Evolutionary conservation across 1,139 yeast species (phyloP).

Genomic region (Debaryomycetaceae sp.): DNA sequence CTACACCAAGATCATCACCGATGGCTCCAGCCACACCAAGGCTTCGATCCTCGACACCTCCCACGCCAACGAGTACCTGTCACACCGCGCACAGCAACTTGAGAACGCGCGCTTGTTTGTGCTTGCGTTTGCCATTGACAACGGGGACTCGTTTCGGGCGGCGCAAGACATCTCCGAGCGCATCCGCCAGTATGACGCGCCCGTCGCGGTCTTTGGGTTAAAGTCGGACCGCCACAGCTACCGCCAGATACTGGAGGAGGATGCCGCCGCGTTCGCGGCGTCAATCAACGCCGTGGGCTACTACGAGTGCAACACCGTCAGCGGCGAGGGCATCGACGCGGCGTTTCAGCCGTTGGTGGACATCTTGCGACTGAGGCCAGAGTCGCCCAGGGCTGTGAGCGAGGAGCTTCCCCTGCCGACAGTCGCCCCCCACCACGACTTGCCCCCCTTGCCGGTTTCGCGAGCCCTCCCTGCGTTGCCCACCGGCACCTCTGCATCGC

Average conservation of each 20-base stretch:
- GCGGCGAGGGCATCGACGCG: conserved; percentile 20
- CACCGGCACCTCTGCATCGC: not conserved
- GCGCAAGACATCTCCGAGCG: conserved; percentile 25
- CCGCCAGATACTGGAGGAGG: conserved; percentile 25
- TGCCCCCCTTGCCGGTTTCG: no score
- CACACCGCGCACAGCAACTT: conserved; percentile 25
- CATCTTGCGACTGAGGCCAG: no score
- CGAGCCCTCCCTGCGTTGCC: not conserved
- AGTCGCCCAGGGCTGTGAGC: no score
- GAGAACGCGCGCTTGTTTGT: conserved; percentile 27
- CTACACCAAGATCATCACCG: conserved; percentile 19
- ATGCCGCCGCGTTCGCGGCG: conserved; percentile 26
- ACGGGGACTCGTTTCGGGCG: conserved; percentile 23
- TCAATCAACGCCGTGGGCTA: conserved; percentile 25
- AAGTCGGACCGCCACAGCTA: conserved; percentile 24
- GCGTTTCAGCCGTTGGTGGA: conserved; percentile 23
- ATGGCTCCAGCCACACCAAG: conserved; percentile 16
- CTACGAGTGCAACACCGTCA: conserved; percentile 26
- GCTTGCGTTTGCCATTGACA: conserved; percentile 28
- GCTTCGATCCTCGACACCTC: conserved; percentile 26
- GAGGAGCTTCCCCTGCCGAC: no score
- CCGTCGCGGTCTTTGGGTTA: conserved; percentile 30
- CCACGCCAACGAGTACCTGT: conserved; percentile 24
- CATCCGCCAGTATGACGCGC: conserved; percentile 17
- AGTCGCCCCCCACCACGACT: no score